Evolutionary conservation across 1,139 yeast genomes (phyloP).

Genomic region (Debaryomyces psychrophilus): DNA sequence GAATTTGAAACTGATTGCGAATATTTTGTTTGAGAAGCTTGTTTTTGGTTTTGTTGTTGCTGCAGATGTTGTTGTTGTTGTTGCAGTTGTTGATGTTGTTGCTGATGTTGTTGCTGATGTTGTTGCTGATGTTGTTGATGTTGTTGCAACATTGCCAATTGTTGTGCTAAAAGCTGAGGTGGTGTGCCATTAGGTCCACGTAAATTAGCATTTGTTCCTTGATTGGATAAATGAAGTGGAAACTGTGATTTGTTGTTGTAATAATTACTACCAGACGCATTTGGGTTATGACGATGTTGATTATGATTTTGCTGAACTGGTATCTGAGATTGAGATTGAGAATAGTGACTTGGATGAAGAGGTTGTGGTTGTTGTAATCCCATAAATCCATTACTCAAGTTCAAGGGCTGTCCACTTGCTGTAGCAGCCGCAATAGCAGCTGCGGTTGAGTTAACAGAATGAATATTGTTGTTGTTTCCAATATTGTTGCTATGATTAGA

Average conservation of each 20-base stretch:
- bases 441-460: slow-evolving; percentile 49
- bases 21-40: slow-evolving; percentile 21
- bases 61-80: slow-evolving; percentile 16
- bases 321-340: slow-evolving; percentile 14
- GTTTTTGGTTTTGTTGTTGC: slow-evolving; percentile 11
- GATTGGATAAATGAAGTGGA: slow-evolving; percentile 14
- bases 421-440: slow-evolving; percentile 58
- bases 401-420: slow-evolving; percentile 54
- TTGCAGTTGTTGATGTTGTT: slow-evolving; percentile 25
- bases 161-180: slow-evolving; percentile 24
- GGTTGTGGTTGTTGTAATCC: slow-evolving; percentile 37
- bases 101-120: slow-evolving; percentile 10
- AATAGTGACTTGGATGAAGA: slow-evolving; percentile 20
- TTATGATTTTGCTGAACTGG: slow-evolving; percentile 9
- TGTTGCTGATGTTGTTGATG: slow-evolving; percentile 19
- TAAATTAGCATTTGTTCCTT: slow-evolving; percentile 16
- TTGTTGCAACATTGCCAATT: slow-evolving; percentile 25
- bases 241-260: slow-evolving; percentile 10
- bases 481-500: slow-evolving; percentile 16
- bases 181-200: slow-evolving; percentile 26
- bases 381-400: slow-evolving; percentile 33
- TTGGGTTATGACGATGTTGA: slow-evolving; percentile 8
- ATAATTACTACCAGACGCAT: slow-evolving; percentile 6
- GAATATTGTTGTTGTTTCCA: slow-evolving; percentile 20
- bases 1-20: slow-evolving; percentile 28